phyloP scores from a whole-genome alignment of 371 early-diverging fungal species.

The Basidiobolus meristosporus region DNA sequence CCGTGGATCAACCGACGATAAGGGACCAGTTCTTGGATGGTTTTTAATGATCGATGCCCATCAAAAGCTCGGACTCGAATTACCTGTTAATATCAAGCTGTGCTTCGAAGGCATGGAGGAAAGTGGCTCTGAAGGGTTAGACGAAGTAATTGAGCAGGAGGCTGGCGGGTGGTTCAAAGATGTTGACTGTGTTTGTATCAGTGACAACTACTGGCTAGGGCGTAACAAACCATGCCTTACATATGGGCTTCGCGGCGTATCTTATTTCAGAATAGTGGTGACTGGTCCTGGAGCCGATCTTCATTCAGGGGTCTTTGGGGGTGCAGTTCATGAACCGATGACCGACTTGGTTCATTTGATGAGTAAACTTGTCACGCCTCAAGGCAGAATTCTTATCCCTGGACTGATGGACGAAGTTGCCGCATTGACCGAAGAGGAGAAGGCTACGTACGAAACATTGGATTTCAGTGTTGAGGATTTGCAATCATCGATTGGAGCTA shows the following conservation, averaged over 20 bases:
- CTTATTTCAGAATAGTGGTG: constrained; percentile 62
- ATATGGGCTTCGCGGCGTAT: constrained; percentile 72
- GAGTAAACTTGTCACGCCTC: constrained; percentile 60
- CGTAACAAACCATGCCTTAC: constrained; percentile 91
- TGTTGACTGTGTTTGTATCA: constrained; percentile 88
- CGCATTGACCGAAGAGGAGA: constrained; percentile 40
- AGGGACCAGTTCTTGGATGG: constrained; percentile 90
- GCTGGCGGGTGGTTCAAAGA: constrained; percentile 70
- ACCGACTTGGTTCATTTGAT: constrained; percentile 72
- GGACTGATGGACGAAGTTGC: constrained; percentile 83
- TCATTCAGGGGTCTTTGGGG: constrained; percentile 94
- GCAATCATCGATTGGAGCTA: constrained; percentile 58
- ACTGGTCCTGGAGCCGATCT: constrained; percentile 76
- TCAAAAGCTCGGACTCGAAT: constrained; percentile 67
- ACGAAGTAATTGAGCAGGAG: constrained; percentile 66
- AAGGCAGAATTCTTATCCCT: constrained; percentile 81
- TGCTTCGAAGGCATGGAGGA: constrained; percentile 76
- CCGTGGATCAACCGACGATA: constrained; percentile 89
- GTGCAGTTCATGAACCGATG: constrained; percentile 95
- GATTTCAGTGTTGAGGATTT: constrained; percentile 67
- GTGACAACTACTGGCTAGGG: constrained; percentile 95
- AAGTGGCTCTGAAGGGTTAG: constrained; percentile 80
- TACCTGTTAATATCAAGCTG: constrained; percentile 86
- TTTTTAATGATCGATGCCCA: constrained; percentile 84
- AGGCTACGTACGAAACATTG: constrained; percentile 58